phyloP scores from a whole-genome alignment of 768 basidiomycete genomes.

The Termitomyces sp. region DNA sequence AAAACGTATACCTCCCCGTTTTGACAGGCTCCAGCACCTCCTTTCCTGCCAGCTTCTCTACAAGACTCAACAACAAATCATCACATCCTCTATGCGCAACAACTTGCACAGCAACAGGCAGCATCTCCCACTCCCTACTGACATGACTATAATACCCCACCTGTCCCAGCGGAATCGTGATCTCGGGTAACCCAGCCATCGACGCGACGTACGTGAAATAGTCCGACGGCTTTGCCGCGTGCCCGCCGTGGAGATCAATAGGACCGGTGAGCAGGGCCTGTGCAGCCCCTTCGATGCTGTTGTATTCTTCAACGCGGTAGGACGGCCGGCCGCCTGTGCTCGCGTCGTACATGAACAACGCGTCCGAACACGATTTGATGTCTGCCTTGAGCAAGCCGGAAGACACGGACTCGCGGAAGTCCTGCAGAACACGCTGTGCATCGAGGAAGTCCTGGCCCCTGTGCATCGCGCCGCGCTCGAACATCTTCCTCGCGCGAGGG shows the following conservation, averaged over 20 bases:
- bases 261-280: slow-evolving; percentile 21
- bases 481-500: slow-evolving; percentile 25
- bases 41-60: slow-evolving; percentile 21
- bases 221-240: slow-evolving; percentile 13
- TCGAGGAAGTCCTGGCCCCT: slow-evolving; percentile 21
- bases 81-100: slow-evolving; percentile 31
- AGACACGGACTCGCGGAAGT: slow-evolving; percentile 20
- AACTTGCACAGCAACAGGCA: slow-evolving; percentile 32
- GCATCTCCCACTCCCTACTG: slow-evolving; percentile 25
- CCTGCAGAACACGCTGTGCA: slow-evolving; percentile 21
- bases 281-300: slow-evolving; percentile 23
- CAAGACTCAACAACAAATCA: slow-evolving; percentile 26
- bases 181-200: slow-evolving; percentile 32
- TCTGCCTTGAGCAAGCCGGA: slow-evolving; percentile 24
- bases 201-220: slow-evolving; percentile 30
- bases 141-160: slow-evolving; percentile 29
- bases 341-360: slow-evolving; percentile 32
- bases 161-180: slow-evolving; percentile 32
- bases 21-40: slow-evolving; percentile 20
- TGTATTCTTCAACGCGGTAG: slow-evolving; percentile 29
- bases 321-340: slow-evolving; percentile 29
- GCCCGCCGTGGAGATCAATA: neutral
- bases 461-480: slow-evolving; percentile 20
- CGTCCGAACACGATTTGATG: slow-evolving; percentile 26
- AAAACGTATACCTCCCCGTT: slow-evolving; percentile 20